Conservation (phyloP, 169 alveolate species). For the Eimeria praecox region DNA sequence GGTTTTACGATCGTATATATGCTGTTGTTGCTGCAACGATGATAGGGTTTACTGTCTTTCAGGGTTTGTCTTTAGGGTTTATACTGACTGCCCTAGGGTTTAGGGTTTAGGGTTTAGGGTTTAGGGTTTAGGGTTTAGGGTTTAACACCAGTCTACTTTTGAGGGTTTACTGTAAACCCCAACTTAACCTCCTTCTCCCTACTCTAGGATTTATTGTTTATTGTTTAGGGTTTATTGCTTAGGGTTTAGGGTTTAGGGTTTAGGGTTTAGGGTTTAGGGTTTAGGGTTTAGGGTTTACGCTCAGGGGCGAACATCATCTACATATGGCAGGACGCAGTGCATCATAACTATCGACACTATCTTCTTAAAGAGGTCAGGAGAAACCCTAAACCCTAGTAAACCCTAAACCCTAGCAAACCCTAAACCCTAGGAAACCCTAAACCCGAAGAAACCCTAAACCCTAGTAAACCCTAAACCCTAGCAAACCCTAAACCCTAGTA, state of each 20-base stretch:
- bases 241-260: conserved; percentile 31
- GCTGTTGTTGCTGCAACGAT: conserved; percentile 56
- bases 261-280: conserved; percentile 54
- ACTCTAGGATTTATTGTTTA: neutral
- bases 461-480: neutral
- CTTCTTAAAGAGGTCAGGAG: conserved; percentile 47
- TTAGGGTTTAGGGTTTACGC: neutral
- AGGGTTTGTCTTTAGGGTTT: conserved; percentile 26
- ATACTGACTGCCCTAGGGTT: neutral
- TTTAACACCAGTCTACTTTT: neutral
- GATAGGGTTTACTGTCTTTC: conserved; percentile 54
- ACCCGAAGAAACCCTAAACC: conserved; percentile 35
- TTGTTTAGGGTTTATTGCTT: conserved; percentile 61
- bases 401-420: neutral
- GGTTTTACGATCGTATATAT: conserved; percentile 60
- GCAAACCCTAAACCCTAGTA: neutral
- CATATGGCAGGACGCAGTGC: conserved; percentile 60
- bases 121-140: neutral
- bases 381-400: neutral
- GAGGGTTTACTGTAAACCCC: too few relatives aligned
- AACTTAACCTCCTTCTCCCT: too few relatives aligned
- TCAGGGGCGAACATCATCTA: conserved; percentile 12
- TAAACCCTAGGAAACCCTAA: conserved; percentile 14
- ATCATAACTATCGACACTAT: conserved; percentile 66
- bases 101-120: neutral